phyloP scores from a whole-genome alignment of 176 grass and related monocot species.

The Lolium multiflorum region DNA sequence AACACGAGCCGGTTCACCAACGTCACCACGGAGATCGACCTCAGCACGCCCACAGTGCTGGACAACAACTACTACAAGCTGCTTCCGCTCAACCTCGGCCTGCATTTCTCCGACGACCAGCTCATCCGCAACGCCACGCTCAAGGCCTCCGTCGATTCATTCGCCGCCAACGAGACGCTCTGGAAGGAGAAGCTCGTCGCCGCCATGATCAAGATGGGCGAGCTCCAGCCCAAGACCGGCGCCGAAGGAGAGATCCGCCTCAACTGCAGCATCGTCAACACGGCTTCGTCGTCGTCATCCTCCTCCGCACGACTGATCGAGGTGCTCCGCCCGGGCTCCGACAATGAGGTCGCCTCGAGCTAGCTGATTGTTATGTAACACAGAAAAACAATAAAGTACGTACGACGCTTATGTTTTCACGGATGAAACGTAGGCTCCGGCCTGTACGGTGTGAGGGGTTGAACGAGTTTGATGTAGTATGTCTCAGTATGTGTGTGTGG shows the following conservation, averaged over 20 bases:
- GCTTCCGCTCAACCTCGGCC: slow-evolving; percentile 58
- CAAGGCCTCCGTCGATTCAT: neutral
- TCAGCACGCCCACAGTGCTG: slow-evolving; percentile 61
- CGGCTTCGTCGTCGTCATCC: neutral
- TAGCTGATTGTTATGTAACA: neutral
- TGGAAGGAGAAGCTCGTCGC: slow-evolving; percentile 51
- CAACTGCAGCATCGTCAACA: slow-evolving; percentile 59
- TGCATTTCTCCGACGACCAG: slow-evolving; percentile 65
- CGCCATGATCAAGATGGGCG: slow-evolving; percentile 71
- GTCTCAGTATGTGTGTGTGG: neutral
- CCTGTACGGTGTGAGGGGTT: neutral
- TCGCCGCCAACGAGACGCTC: slow-evolving; percentile 41
- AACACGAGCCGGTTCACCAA: slow-evolving; percentile 16
- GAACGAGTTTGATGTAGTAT: neutral
- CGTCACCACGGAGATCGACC: slow-evolving; percentile 54
- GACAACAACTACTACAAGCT: slow-evolving; percentile 83
- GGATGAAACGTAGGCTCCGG: neutral
- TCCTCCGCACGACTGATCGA: neutral
- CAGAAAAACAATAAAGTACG: neutral
- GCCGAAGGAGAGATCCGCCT: slow-evolving; percentile 44
- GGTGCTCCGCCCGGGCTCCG: neutral
- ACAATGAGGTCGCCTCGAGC: neutral
- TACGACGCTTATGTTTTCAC: neutral
- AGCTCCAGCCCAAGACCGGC: slow-evolving; percentile 42
- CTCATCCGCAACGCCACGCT: slow-evolving; percentile 50